phyloP scores from a whole-genome alignment of 2,329 filamentous ascomycete genomes.

The Penicillium sumatraense region DNA sequence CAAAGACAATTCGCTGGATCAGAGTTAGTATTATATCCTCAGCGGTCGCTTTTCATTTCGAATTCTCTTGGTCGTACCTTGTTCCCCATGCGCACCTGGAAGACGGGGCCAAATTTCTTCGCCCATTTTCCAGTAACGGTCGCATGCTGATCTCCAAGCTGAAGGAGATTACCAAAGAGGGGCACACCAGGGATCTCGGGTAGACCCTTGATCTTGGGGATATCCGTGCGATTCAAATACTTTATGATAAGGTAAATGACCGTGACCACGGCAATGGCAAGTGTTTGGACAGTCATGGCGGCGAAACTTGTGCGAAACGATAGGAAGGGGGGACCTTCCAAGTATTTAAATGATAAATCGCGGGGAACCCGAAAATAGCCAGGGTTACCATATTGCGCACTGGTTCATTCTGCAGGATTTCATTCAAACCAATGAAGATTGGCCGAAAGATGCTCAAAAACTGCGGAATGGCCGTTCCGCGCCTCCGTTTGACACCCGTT shows the following conservation, averaged over 20 bases:
- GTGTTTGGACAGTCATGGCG: constrained; percentile 36
- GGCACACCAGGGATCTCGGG: constrained; percentile 66
- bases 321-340: neutral
- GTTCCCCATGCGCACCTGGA: constrained; percentile 71
- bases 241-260: constrained; percentile 46
- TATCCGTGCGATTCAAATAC: constrained; percentile 57
- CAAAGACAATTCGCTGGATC: constrained; percentile 70
- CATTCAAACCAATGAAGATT: neutral
- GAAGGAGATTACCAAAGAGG: constrained; percentile 66
- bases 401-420: neutral
- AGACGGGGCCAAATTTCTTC: constrained; percentile 66
- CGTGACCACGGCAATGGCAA: constrained; percentile 39
- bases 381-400: constrained; percentile 10
- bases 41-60: neutral
- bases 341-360: neutral
- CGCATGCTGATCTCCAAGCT: constrained; percentile 64
- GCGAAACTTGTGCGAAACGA: neutral
- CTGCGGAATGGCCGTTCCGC: constrained; percentile 14
- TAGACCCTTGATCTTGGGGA: constrained; percentile 64
- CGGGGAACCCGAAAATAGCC: constrained; percentile 11
- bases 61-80: constrained; percentile 50
- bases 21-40: neutral
- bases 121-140: constrained; percentile 61
- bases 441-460: neutral
- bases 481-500: neutral